phyloP scores from a whole-genome alignment of 495 filamentous ascomycete genomes.

The Hyphodiscus hymeniophilus region DNA sequence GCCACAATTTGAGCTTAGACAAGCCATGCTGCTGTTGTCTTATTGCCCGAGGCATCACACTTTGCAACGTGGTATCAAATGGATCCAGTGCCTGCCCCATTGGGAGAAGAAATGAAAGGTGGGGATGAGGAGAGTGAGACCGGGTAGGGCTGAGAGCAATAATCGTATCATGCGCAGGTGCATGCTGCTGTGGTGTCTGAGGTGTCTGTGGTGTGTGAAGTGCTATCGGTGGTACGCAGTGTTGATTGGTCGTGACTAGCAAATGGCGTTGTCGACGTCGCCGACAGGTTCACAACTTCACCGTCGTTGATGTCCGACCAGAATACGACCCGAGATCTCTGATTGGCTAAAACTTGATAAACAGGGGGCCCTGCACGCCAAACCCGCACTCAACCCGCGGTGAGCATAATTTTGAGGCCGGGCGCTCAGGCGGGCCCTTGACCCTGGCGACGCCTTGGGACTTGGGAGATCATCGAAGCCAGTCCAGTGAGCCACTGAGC shows the following conservation, averaged over 20 bases:
- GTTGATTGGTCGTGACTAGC: background rate
- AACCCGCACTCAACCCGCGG: too few species aligned
- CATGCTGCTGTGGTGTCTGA: background rate
- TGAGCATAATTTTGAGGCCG: background rate
- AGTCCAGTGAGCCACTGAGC: background rate
- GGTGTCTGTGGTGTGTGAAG: background rate
- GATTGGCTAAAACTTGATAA: too few species aligned
- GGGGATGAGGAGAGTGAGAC: background rate
- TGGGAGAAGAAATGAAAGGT: background rate
- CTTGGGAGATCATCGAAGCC: background rate
- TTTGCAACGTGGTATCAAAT: background rate
- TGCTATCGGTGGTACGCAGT: background rate
- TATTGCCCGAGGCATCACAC: too few species aligned
- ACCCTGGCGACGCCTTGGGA: background rate
- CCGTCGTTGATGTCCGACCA: conserved; percentile 5
- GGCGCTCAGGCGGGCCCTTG: background rate
- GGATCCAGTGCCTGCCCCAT: background rate
- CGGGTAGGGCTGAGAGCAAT: conserved; percentile 5
- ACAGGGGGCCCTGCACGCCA: too few species aligned
- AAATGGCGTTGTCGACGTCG: background rate
- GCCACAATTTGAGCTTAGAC: too few species aligned
- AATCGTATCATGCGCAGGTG: background rate
- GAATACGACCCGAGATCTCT: conserved; percentile 7
- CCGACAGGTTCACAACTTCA: conserved; percentile 1
- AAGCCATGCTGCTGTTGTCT: too few species aligned